Base-by-base conservation (phyloP, 2,329 filamentous ascomycete species). In the Claviceps purpurea region DNA sequence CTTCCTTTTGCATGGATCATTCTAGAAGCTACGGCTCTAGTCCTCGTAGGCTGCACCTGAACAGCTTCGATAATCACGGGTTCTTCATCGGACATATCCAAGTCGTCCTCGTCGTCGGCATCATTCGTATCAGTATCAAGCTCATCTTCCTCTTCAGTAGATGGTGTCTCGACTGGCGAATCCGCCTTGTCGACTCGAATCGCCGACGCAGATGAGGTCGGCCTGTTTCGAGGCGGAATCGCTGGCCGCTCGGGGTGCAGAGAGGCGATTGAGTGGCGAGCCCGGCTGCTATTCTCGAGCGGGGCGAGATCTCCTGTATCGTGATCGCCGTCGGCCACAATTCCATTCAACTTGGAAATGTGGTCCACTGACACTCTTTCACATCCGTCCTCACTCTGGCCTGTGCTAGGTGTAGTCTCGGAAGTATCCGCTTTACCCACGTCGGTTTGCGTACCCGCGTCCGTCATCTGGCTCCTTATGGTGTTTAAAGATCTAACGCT, bases 401-500 rank as follows among this genome's bases (percentile, higher is more conserved):
- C 72, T 3, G 71, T 73, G 65, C 71, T 82, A 50, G 73, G 79
- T 22, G 71, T 78, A 53, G 72, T 82, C 59, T 70, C 73, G 51
- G 77, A 74, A 54, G 70, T 81, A 60, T 65, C 71, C 59, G 68
- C 63, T n/a, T 70, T 69, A 4, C 37, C 51, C 7, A 22, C 39
- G 40, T 76, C 75, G 18, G 80, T 84, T 65, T 85, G 84, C 1
- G 80, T 84, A 41, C 73, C 78, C 26, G 82, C 81, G 56, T 84
- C 81, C 10, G 85, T 93, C 65, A 85, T 79, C 26, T 82, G 82
- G 20, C 78, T 85, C 56, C 80, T 77, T 60, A 85, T 83, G 18
- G 82, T 85, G 61, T 76, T 82, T 18, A 78, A 77, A 1, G 84
- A 84, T 72, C 89, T 87, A 58, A 80, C 89, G 66, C 88, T 95